Base-by-base conservation (phyloP, 2,329 filamentous ascomycete genomes). In the Cercospora sp. region DNA sequence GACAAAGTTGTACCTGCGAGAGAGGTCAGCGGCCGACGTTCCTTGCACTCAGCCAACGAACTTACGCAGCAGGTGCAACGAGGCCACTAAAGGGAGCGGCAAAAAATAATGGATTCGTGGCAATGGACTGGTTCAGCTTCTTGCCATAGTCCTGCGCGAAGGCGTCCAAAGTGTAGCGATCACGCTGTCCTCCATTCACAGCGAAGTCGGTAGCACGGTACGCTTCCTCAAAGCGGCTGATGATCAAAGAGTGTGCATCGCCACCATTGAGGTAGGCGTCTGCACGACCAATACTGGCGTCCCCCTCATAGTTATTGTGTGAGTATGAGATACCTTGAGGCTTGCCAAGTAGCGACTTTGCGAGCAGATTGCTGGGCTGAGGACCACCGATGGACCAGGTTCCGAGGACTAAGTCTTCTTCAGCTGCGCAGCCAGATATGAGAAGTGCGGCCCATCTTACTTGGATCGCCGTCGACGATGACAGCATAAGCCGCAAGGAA, bases 301-400 rank as follows among this genome's bases (percentile, higher is more conserved):
- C 78, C 8, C 69, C 69, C 67, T 79, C 78, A 60, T 79, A 79
- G 53, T 75, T 75, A 69, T 78, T 78, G 71, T 79, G 78, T 9
- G 72, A 73, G 59, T 71, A 71, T 5, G 61, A 45, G 67, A 74
- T 68, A 60, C 69, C 76, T 71, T 68, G 72, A 63, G 60, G 64
- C 42, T 51, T 51, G 33, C 67, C 67, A 4, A 68, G 66, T 9
- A 66, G 53, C 16, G 70, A 64, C 68, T 63, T 60, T 4, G 68
- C 60, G 23, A 66, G 57, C 20, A 60, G 16, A 28, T 63, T 69
- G 31, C 23, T 60, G 57, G 40, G 68, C 31, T 42, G 64, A 9
- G 72, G 70, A 9, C 75, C 75, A 58, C 75, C 75, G 30, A 77
- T 77, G 16, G 70, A 73, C 75, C 75, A 76, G 16, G 36, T 42